A percentile compares a stretch with the other conserved stretches of the same genome.
Evolutionary conservation across 305 asterid species (phyloP).

Genomic region (Fraxinus xanthoxyloides): DNA sequence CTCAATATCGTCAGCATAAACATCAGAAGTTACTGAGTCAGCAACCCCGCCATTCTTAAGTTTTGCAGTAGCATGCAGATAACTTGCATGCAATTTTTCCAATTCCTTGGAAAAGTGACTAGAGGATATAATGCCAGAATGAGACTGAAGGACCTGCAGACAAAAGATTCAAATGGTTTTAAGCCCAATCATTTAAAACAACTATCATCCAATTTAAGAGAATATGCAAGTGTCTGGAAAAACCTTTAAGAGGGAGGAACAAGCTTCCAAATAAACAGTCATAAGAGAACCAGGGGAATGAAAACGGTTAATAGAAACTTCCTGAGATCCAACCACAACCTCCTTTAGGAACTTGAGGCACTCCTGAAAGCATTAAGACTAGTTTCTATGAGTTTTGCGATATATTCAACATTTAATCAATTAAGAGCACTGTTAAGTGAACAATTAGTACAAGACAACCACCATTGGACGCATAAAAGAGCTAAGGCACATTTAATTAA

Average conservation of each 20-base stretch:
- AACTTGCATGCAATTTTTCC: slow-evolving; percentile 60
- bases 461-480: slow-evolving; percentile 1
- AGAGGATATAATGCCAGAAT: slow-evolving; percentile 52
- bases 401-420: background rate
- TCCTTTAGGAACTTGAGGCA: slow-evolving; percentile 85
- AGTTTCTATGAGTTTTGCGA: slow-evolving; percentile 5
- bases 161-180: slow-evolving; percentile 19
- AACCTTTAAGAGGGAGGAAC: slow-evolving; percentile 78
- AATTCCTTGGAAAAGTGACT: slow-evolving; percentile 65
- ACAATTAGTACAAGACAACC: background rate
- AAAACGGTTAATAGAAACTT: slow-evolving; percentile 57
- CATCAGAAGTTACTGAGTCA: slow-evolving; percentile 59
- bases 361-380: slow-evolving; percentile 55
- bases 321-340: slow-evolving; percentile 58
- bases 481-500: background rate
- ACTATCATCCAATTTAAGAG: background rate
- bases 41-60: slow-evolving; percentile 52
- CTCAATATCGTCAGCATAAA: slow-evolving; percentile 72
- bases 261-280: slow-evolving; percentile 65
- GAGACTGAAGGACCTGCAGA: slow-evolving; percentile 82
- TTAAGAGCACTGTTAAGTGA: background rate
- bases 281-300: slow-evolving; percentile 54
- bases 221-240: slow-evolving; percentile 6
- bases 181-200: slow-evolving; percentile 11
- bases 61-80: slow-evolving; percentile 57